Base-by-base conservation (phyloP, 2,329 filamentous ascomycete species). In the Sporothrix variecibatus region DNA sequence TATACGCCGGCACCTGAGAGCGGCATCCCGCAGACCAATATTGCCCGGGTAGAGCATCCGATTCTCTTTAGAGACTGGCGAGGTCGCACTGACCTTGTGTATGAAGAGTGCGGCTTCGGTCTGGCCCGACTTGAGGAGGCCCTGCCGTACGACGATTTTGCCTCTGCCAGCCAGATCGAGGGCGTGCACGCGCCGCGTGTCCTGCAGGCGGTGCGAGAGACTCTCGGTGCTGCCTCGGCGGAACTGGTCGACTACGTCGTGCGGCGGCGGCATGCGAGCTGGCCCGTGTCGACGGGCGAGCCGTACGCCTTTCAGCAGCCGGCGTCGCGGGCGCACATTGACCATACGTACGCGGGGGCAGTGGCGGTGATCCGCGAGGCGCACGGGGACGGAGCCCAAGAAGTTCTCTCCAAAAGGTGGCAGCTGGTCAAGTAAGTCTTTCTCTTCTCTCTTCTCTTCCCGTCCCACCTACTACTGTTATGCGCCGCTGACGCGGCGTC, bases 281-380 rank as follows among this genome's bases (percentile, higher is more conserved):
- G 75, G 75, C 75, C 75, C 1, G 75, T 76, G 31, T 75, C 75
- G 62, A 76, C 75, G 58, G 75, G 75, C 26, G 31, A 72, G 69
- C 73, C 75, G 12, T 76, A 76, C 31, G 56, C 71, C 1, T 70
- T 69, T n/a, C 75, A 76, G 72, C 75, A 76, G 69, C 75, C 75
- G 69, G 75, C 75, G 9, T 76, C 75, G 23, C 74, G 75, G 23
- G 75, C 75, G 1, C 75, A 76, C 51, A 76, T 76, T 17, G 75
- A 76, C 72, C 75, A 76, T 49, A 74, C 75, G 4, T 85, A 86
- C 65, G 77, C 77, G 20, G 75, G 75, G 40, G 86, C 86, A 4
- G 81, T 90, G 6, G 88, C 87, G 0, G 84, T 91, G 1, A 82
- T 88, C 20, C 87, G 87, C 70, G 89, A 90, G 80, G 88, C 85